A percentile compares a stretch with the other conserved stretches of the same genome.
These are phyloP conservation scores for Xylaria sp. DNA, from an alignment of 2,329 filamentous ascomycete species.

Conservation along the genomic window DNA sequence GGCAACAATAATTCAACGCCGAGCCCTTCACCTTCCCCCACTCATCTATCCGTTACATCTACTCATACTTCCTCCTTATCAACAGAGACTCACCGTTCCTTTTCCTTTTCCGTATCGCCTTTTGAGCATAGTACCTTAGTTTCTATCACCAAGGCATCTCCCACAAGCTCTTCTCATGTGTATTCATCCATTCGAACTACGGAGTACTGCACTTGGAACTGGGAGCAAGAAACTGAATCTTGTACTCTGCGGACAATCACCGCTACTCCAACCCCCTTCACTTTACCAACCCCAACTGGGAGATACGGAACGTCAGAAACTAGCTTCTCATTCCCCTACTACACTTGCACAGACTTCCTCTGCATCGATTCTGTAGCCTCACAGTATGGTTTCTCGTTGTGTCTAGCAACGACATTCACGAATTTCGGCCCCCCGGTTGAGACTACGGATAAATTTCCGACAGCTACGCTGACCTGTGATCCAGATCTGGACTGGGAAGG, in stretches of 20 bases:
- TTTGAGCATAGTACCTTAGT: constrained; percentile 29
- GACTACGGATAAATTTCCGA: constrained; percentile 2
- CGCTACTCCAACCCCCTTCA: constrained; percentile 21
- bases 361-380: constrained; percentile 35
- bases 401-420: constrained; percentile 15
- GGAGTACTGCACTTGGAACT: constrained; percentile 33
- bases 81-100: constrained; percentile 16
- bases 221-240: constrained; percentile 9
- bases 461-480: constrained; percentile 16
- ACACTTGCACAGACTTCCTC: constrained; percentile 33
- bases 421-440: neutral
- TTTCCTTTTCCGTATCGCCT: constrained; percentile 32
- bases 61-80: neutral
- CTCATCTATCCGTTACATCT: constrained; percentile 17
- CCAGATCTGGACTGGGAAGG: constrained; percentile 16
- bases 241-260: constrained; percentile 28
- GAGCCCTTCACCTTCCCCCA: constrained; percentile 16
- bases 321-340: constrained; percentile 22
- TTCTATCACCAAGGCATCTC: constrained; percentile 28
- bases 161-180: neutral
- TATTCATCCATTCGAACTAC: constrained; percentile 12
- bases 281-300: constrained; percentile 22
- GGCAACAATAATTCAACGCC: constrained; percentile 28
- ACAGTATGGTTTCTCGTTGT: constrained; percentile 26
- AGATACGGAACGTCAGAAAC: constrained; percentile 29